Evolutionary conservation across 768 basidiomycete genomes (phyloP), one percentile per base, ranked within the genome.

Genomic region (Coprinopsis strossmayeri): DNA sequence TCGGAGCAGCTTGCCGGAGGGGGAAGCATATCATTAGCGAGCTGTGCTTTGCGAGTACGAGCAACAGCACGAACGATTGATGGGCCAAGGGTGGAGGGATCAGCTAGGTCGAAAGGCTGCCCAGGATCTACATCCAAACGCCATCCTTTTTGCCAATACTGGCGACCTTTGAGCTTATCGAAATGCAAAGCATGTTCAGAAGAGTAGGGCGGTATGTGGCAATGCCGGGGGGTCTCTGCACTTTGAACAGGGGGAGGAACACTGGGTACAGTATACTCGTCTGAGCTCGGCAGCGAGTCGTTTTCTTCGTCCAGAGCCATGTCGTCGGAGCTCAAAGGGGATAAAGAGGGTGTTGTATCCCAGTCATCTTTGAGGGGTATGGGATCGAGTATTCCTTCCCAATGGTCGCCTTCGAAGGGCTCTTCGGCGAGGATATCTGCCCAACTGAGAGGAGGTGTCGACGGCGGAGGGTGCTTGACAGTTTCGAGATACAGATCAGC

Each of bases 351-450:
- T 1, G 81, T 78, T 59, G 77, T 86, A 55, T 77, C 79, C 52
- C 67, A 73, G 32, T 75, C 77, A 35, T 64, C 65, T 38, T 73
- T 71, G 60, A 34, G 64, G n/a, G n/a, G n/a, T n/a, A n/a, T n/a
- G 41, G 71, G 67, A 12, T 56, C 50, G 5, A 56, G 28, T n/a
- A 77, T 77, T 1, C 85, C 85, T 58, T 87, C 77, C 88, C 88
- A 91, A 57, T 91, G 89, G 52, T 91, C 81, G 13, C 86, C 90
- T 62, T 91, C 85, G 52, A 88, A 86, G 2, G 88, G 87, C 49
- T 91, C 89, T 57, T 89, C 88, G 1, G 76, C 76, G 13, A 91
- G 72, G 44, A 92, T 91, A n/a, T 80, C 74, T 51, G 73, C 70
- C 90, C 90, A 92, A 2, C 84, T 87, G 5, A 89, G 63, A 1